These are phyloP conservation scores for Teunomyces pallodes DNA, from an alignment of 805 yeast species.

Conservation along the genomic window DNA sequence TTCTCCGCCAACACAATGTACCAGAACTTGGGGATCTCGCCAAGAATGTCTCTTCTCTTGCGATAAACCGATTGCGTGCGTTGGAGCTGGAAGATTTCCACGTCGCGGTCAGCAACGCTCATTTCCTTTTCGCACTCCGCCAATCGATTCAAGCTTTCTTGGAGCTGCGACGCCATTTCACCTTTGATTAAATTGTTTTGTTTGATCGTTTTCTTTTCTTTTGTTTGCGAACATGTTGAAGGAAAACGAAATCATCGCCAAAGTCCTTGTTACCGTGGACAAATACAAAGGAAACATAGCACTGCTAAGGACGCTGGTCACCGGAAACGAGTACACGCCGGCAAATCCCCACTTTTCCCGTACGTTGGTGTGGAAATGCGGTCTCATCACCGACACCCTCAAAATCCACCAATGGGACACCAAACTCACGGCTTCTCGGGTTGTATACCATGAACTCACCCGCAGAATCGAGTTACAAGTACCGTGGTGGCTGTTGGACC, in stretches of 20 bases:
- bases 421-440: slow-evolving; percentile 27
- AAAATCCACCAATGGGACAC: slow-evolving; percentile 33
- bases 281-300: slow-evolving; percentile 31
- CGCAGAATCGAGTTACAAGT: slow-evolving; percentile 27
- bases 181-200: slow-evolving; percentile 3
- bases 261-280: slow-evolving; percentile 34
- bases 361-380: slow-evolving; percentile 37
- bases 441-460: slow-evolving; percentile 33
- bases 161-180: slow-evolving; percentile 16
- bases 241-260: slow-evolving; percentile 36
- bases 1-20: slow-evolving; percentile 79
- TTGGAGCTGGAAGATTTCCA: slow-evolving; percentile 52
- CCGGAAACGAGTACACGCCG: slow-evolving; percentile 28
- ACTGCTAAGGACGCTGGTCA: slow-evolving; percentile 24
- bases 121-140: slow-evolving; percentile 59
- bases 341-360: slow-evolving; percentile 23
- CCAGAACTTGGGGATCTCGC: slow-evolving; percentile 77
- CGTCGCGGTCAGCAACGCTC: slow-evolving; percentile 58
- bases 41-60: slow-evolving; percentile 52
- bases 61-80: slow-evolving; percentile 57
- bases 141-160: slow-evolving; percentile 37
- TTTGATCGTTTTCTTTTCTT: no score
- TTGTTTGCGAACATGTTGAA: slow-evolving; percentile 6
- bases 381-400: slow-evolving; percentile 35
- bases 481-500: slow-evolving; percentile 38